Conservation (phyloP, 495 filamentous ascomycete species). For the Neurospora sp. region DNA sequence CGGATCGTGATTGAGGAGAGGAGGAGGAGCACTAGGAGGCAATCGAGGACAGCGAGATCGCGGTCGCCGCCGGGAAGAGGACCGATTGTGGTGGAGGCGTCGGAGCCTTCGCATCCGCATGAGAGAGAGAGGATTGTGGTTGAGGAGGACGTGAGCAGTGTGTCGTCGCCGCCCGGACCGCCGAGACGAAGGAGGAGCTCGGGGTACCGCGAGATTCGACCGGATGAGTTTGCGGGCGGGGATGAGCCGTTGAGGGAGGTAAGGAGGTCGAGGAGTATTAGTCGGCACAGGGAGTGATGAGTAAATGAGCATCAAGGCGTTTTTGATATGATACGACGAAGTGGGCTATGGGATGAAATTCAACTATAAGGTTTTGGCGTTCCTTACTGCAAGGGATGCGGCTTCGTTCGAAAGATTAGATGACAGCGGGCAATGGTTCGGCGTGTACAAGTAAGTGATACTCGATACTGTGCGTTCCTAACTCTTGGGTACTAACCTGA, state of each 20-base stretch:
- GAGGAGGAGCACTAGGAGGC: slow-evolving; percentile 7
- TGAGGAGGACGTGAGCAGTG: not conserved
- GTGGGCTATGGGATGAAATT: not conserved
- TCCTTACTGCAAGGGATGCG: not conserved
- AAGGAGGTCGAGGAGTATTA: slow-evolving; percentile 19
- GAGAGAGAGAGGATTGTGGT: not conserved
- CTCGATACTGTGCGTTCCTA: not conserved
- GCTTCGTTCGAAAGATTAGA: not conserved
- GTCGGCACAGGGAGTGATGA: slow-evolving; percentile 5
- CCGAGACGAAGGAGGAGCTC: not conserved
- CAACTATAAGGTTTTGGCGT: not conserved
- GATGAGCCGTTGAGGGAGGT: slow-evolving; percentile 20
- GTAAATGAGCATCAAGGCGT: not conserved
- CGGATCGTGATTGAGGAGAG: slow-evolving; percentile 33
- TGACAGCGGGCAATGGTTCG: not conserved
- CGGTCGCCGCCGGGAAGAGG: not conserved
- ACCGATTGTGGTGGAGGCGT: not conserved
- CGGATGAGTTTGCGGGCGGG: slow-evolving; percentile 21
- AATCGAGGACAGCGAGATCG: not conserved
- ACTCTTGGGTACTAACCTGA: not conserved
- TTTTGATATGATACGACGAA: not conserved
- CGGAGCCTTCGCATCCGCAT: not conserved
- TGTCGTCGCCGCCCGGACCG: not conserved
- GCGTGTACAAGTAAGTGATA: not conserved
- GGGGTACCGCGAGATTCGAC: slow-evolving; percentile 24